phyloP scores from a whole-genome alignment of 2,329 filamentous ascomycete species.

The Nigrograna mackinnonii region DNA sequence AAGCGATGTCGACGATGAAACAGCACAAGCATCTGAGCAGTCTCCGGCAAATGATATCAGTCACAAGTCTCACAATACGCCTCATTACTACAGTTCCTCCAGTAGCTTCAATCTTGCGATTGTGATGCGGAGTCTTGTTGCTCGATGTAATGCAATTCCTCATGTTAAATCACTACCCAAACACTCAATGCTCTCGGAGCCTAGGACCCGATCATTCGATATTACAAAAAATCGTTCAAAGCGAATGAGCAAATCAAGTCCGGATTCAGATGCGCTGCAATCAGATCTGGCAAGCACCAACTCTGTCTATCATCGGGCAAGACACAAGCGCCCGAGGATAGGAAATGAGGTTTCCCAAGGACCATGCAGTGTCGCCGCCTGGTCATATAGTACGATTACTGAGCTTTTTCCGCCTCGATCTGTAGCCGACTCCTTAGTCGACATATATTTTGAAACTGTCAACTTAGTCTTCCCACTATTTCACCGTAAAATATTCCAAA shows the following conservation, averaged over 20 bases:
- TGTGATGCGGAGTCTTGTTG: slow-evolving; percentile 21
- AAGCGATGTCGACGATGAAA: too few relatives aligned
- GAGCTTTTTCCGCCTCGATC: slow-evolving; percentile 38
- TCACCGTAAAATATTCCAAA: slow-evolving; percentile 45
- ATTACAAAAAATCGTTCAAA: too few relatives aligned
- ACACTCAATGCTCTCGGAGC: slow-evolving; percentile 3
- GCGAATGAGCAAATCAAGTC: too few relatives aligned
- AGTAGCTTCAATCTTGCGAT: slow-evolving; percentile 27
- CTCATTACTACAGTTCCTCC: slow-evolving; percentile 32
- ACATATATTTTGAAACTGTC: slow-evolving; percentile 45
- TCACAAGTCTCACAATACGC: not conserved
- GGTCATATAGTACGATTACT: slow-evolving; percentile 8
- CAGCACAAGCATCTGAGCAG: not conserved
- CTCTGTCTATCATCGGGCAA: not conserved
- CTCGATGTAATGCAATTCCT: slow-evolving; percentile 21
- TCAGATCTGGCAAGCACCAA: not conserved
- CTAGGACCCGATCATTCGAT: too few relatives aligned
- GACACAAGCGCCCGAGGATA: not conserved
- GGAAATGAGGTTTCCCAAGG: not conserved
- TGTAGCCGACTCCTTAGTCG: slow-evolving; percentile 42
- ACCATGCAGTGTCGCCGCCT: not conserved
- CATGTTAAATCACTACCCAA: slow-evolving; percentile 10
- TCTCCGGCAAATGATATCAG: not conserved
- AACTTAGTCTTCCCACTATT: slow-evolving; percentile 46
- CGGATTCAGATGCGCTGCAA: too few relatives aligned